Percentiles rank a stretch among this genome's conserved stretches.
These are phyloP conservation scores for Wickerhamomyces sp. DNA, from an alignment of 1,139 yeast genomes.

Conservation along the genomic window DNA sequence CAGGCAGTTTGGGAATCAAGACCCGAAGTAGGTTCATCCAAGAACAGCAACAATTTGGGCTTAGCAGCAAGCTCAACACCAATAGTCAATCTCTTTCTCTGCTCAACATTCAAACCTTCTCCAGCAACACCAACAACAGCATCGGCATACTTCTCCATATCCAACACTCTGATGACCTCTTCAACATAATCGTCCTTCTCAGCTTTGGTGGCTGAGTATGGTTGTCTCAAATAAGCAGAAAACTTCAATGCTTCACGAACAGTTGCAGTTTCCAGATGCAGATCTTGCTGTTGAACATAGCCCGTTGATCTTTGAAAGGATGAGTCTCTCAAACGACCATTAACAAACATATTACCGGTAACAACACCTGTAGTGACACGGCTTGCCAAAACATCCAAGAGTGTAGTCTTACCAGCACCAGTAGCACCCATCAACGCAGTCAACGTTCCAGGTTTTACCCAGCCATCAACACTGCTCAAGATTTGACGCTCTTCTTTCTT, in stretches of 20 bases:
- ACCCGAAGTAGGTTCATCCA: conserved; percentile 92
- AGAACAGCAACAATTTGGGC: conserved; percentile 70
- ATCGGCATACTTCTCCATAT: conserved; percentile 70
- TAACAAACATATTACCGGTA: conserved; percentile 70
- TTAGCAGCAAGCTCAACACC: conserved; percentile 88
- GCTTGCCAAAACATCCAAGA: conserved; percentile 69
- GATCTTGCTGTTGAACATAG: conserved; percentile 79
- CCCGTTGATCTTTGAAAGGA: conserved; percentile 82
- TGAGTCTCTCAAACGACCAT: conserved; percentile 61
- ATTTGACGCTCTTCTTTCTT: conserved; percentile 61
- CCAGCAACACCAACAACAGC: conserved; percentile 85
- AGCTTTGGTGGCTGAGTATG: conserved; percentile 40
- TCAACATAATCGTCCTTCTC: conserved; percentile 73
- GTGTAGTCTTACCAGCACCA: conserved; percentile 86
- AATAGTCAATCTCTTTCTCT: conserved; percentile 75
- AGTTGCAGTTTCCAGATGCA: conserved; percentile 66
- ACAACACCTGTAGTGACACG: conserved; percentile 77
- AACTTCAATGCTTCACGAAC: conserved; percentile 75
- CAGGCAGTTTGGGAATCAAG: conserved; percentile 88
- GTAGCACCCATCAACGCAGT: conserved; percentile 86
- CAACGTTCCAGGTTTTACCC: conserved; percentile 74
- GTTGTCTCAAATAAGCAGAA: conserved; percentile 73
- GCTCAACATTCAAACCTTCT: conserved; percentile 76
- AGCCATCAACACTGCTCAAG: conserved; percentile 69
- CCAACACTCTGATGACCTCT: conserved; percentile 60